Evolutionary conservation across 2,329 filamentous ascomycete genomes (phyloP), one percentile per base, ranked within the genome.

Genomic region (Sporothrix curviconia): DNA sequence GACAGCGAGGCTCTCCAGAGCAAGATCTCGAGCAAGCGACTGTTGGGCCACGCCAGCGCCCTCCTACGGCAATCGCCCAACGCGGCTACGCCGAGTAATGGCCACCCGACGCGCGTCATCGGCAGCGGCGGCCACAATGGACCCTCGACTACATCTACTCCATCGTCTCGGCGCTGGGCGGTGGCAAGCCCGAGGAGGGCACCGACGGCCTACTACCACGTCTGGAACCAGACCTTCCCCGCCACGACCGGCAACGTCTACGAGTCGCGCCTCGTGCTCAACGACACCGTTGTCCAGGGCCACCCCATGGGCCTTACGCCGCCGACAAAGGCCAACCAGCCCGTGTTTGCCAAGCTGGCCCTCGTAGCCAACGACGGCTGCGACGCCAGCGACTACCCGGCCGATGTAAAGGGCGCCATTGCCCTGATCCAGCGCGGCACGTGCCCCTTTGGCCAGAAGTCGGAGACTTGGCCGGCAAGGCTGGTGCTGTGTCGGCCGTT

Each of bases 401-500:
- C 75, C 1, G 70, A 73, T 1, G 72, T 86, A 4, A 69, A 74
- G 9, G 86, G 83, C 51, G 82, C 82, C 58, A 85, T 94, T 59
- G 88, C 86, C 9, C 76, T 94, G 37, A 79, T 94, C 62, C 75
- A 78, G 30, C 84, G 89, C 56, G 89, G 89, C 55, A 76, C 72
- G 1, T 94, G 89, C 67, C 64, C 82, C 7, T 94, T 92, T 64
- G 87, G 84, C 11, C 71, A 77, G 59, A 94, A 94, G 74, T 86
- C 86, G 1, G 78, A 78, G 55, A n/a, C n/a, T 73, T 81, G 14
- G 88, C 89, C 6, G 86, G 84, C 42, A 77, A 75, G 50, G 86
- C 86, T 1, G 87, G 88, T 19, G 89, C 89, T 5, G 70, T 82
- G 3, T 89, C 84, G 1, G 86, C 85, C 1, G 72, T 94, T 14